Evolutionary conservation across 306 rosid genomes (phyloP).

Genomic region (Senna siamea): DNA sequence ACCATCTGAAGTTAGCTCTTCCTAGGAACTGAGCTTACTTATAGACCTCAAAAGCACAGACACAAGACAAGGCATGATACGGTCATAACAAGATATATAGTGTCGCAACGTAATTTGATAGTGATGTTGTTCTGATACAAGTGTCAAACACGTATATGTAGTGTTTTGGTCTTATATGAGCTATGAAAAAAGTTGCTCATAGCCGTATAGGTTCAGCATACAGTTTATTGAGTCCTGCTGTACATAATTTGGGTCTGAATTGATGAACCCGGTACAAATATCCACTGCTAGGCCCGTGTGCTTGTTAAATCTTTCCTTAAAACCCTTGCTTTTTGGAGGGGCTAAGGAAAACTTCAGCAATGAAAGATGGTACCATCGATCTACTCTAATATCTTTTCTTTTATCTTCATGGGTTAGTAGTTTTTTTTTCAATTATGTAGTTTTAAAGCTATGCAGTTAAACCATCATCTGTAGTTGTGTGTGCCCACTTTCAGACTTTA

Average conservation of each 20-base stretch:
- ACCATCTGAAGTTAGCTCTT: conserved; percentile 6
- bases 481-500: background rate
- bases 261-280: conserved; percentile 6
- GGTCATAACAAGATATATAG: no score
- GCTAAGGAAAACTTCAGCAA: background rate
- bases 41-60: background rate
- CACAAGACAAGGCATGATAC: no score
- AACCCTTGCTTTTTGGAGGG: background rate
- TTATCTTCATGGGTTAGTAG: background rate
- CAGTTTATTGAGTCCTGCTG: background rate
- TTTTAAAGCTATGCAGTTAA: background rate
- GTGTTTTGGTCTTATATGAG: conserved; percentile 2
- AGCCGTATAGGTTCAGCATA: background rate
- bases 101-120: no score
- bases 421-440: background rate
- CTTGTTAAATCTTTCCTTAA: background rate
- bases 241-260: conserved; percentile 17
- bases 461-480: background rate
- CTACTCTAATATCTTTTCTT: background rate
- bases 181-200: conserved; percentile 7
- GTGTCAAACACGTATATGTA: background rate
- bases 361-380: background rate
- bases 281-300: background rate
- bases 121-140: no score
- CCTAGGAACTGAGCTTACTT: conserved; percentile 10